Percentiles rank a stretch among this genome's conserved stretches.
These are phyloP conservation scores for Amylostereum chailletii DNA, from an alignment of 1,284 basidiomycete genomes.

Conservation along the genomic window DNA sequence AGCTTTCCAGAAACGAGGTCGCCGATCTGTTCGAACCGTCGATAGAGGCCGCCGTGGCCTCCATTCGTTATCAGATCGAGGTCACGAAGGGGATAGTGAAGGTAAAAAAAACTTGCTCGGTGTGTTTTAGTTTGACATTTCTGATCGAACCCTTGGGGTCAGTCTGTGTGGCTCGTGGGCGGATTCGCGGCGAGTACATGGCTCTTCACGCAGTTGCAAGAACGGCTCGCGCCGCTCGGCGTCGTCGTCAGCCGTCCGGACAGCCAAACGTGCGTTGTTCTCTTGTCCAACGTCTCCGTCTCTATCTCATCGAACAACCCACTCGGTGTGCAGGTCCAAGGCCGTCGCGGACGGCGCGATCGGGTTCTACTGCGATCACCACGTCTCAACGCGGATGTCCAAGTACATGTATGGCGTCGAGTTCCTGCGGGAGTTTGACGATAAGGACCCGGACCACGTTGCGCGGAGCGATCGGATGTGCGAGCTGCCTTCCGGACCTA, in stretches of 20 bases:
- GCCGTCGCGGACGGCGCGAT: slow-evolving; percentile 75
- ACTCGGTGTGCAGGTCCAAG: slow-evolving; percentile 45
- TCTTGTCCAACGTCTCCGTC: neutral
- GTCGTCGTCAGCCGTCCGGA: slow-evolving; percentile 66
- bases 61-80: slow-evolving; percentile 64
- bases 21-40: slow-evolving; percentile 71
- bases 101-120: slow-evolving; percentile 25
- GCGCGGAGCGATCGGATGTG: slow-evolving; percentile 55
- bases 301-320: neutral
- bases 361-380: slow-evolving; percentile 75
- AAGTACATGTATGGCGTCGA: slow-evolving; percentile 77
- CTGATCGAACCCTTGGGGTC: too few species aligned
- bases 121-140: neutral
- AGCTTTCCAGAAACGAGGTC: slow-evolving; percentile 38
- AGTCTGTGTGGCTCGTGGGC: slow-evolving; percentile 73
- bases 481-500: slow-evolving; percentile 68
- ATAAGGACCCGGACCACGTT: slow-evolving; percentile 55
- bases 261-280: slow-evolving; percentile 52
- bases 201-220: slow-evolving; percentile 67
- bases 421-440: slow-evolving; percentile 60
- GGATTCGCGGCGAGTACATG: slow-evolving; percentile 75
- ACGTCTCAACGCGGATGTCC: slow-evolving; percentile 68
- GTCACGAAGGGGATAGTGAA: slow-evolving; percentile 57
- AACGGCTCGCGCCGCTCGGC: slow-evolving; percentile 43
- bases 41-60: slow-evolving; percentile 56